Percentiles rank a stretch among this genome's conserved stretches.
Evolutionary conservation across 371 early-diverging fungal genomes (phyloP).

Genomic region (Syncephalastrum sp.): DNA sequence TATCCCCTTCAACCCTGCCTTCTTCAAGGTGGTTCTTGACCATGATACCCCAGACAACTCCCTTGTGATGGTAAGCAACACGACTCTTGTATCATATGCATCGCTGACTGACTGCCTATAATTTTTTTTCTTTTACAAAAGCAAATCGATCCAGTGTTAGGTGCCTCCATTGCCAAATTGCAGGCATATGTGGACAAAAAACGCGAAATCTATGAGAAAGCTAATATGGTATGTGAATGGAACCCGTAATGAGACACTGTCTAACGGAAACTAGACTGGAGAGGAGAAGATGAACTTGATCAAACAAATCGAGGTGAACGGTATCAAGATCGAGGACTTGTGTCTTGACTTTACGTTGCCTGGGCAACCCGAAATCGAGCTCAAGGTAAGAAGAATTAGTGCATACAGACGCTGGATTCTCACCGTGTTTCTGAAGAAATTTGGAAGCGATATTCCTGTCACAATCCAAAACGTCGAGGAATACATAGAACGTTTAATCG

Average conservation of each 20-base stretch:
- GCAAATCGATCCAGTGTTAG: conserved; percentile 69
- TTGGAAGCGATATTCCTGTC: conserved; percentile 66
- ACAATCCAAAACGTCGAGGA: conserved; percentile 74
- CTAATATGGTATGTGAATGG: not conserved
- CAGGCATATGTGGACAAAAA: conserved; percentile 58
- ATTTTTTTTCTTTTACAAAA: conserved; percentile 5
- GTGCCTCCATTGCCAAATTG: conserved; percentile 67
- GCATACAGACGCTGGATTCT: not conserved
- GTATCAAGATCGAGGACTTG: conserved; percentile 59
- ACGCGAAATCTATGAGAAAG: conserved; percentile 49
- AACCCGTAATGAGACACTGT: too few species aligned
- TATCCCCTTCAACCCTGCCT: conserved; percentile 74
- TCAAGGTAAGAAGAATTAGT: conserved; percentile 40
- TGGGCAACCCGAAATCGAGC: conserved; percentile 65
- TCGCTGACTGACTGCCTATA: not conserved
- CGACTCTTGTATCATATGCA: conserved; percentile 2
- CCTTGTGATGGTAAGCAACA: conserved; percentile 24
- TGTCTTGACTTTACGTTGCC: conserved; percentile 86
- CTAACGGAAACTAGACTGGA: conserved; percentile 17
- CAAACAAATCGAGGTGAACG: conserved; percentile 49
- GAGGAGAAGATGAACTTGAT: conserved; percentile 34
- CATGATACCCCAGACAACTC: conserved; percentile 18
- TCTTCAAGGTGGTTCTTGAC: conserved; percentile 69
- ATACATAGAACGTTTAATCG: conserved; percentile 69
- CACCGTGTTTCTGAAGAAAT: conserved; percentile 20